Conservation (phyloP, 805 yeast species). For the Saccharomyces kudriavzevii region DNA sequence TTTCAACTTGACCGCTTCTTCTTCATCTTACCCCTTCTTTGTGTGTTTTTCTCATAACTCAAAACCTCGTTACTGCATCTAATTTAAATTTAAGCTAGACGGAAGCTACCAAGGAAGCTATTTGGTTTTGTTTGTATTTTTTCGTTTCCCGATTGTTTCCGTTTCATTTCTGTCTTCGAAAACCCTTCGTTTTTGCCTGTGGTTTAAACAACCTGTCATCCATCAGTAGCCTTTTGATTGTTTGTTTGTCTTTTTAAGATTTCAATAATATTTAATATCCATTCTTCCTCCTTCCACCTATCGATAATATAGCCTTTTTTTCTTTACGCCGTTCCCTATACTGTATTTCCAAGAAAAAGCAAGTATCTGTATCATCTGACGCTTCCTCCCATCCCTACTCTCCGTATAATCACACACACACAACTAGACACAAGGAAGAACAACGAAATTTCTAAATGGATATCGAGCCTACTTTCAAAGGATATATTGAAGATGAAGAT, state of each 20-base stretch:
- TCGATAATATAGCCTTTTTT: background rate
- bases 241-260: background rate
- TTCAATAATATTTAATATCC: background rate
- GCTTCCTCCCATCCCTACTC: background rate
- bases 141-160: background rate
- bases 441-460: conserved; percentile 11
- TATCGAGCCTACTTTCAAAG: conserved; percentile 50
- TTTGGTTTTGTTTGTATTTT: background rate
- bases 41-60: background rate
- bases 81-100: background rate
- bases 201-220: background rate
- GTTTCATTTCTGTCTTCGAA: background rate
- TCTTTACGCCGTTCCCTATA: background rate
- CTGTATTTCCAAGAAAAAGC: background rate
- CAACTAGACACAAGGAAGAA: background rate
- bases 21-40: background rate
- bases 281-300: background rate
- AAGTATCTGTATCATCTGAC: background rate
- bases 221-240: background rate
- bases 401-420: background rate
- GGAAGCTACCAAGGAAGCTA: background rate
- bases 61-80: background rate
- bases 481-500: conserved; percentile 70
- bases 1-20: background rate
- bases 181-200: background rate